These are phyloP conservation scores for Arctium minus DNA, from an alignment of 129 eudicot genomes.

Conservation along the genomic window DNA sequence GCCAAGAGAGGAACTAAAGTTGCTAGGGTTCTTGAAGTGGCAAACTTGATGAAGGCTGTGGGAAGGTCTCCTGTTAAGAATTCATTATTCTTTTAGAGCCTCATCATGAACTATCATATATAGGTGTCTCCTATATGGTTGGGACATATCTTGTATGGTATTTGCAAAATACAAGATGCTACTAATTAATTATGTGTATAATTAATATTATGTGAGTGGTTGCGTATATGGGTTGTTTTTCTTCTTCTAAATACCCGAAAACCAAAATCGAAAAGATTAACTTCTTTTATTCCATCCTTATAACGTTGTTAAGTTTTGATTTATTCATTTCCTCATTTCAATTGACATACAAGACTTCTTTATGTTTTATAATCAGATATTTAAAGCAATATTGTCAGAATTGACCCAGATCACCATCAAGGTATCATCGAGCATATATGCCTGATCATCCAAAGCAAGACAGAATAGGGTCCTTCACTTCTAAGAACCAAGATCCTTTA, in stretches of 20 bases:
- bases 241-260: neutral
- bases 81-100: conserved; percentile 51
- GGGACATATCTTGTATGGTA: conserved; percentile 26
- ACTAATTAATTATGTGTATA: conserved; percentile 3
- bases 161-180: conserved; percentile 26
- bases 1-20: conserved; percentile 81
- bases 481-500: too few relatives aligned
- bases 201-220: neutral
- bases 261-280: neutral
- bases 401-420: too few relatives aligned
- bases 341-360: neutral
- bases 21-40: conserved; percentile 71
- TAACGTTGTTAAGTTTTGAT: neutral
- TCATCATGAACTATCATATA: neutral
- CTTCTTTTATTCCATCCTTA: neutral
- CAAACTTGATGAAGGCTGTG: conserved; percentile 79
- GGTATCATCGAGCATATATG: too few relatives aligned
- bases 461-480: too few relatives aligned
- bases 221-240: neutral
- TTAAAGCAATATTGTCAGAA: neutral
- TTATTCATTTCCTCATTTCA: neutral
- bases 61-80: conserved; percentile 77
- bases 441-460: too few relatives aligned
- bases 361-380: neutral
- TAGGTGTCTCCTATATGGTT: neutral